Conservation (phyloP, 805 yeast genomes). For the Candida sithepensis region DNA sequence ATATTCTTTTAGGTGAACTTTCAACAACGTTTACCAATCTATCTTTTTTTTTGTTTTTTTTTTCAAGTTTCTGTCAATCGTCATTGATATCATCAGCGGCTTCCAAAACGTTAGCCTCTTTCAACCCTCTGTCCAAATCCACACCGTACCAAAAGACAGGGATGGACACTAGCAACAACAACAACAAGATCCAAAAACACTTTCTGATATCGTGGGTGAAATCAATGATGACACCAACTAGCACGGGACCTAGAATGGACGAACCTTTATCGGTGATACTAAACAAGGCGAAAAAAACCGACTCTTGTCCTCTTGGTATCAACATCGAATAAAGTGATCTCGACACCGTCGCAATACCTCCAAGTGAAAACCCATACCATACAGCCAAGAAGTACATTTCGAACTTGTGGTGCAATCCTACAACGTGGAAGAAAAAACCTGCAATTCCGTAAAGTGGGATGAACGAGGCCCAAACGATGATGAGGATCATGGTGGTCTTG, state of each 20-base stretch:
- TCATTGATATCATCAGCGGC: slow-evolving; percentile 24
- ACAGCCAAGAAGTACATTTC: slow-evolving; percentile 69
- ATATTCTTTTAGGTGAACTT: no score
- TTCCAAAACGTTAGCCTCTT: slow-evolving; percentile 24
- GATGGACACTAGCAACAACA: slow-evolving; percentile 49
- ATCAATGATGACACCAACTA: slow-evolving; percentile 72
- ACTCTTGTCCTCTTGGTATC: slow-evolving; percentile 73
- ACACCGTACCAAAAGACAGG: slow-evolving; percentile 49
- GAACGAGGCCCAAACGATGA: slow-evolving; percentile 57
- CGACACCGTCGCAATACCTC: slow-evolving; percentile 68
- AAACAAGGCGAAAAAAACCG: slow-evolving; percentile 70
- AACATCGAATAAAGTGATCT: slow-evolving; percentile 65
- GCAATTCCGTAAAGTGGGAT: slow-evolving; percentile 71
- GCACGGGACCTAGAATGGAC: slow-evolving; percentile 66
- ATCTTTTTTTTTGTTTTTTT: no score
- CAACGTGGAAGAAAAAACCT: slow-evolving; percentile 51
- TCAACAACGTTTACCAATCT: background rate
- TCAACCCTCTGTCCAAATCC: slow-evolving; percentile 60
- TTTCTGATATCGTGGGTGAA: slow-evolving; percentile 69
- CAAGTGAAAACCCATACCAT: slow-evolving; percentile 75
- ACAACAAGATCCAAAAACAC: slow-evolving; percentile 61
- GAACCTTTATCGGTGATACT: slow-evolving; percentile 81
- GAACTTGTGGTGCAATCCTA: slow-evolving; percentile 59
- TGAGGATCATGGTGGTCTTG: slow-evolving; percentile 44
- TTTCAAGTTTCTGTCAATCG: no score